phyloP scores from a whole-genome alignment of 768 basidiomycete species.

The Lactarius hengduanensis region DNA sequence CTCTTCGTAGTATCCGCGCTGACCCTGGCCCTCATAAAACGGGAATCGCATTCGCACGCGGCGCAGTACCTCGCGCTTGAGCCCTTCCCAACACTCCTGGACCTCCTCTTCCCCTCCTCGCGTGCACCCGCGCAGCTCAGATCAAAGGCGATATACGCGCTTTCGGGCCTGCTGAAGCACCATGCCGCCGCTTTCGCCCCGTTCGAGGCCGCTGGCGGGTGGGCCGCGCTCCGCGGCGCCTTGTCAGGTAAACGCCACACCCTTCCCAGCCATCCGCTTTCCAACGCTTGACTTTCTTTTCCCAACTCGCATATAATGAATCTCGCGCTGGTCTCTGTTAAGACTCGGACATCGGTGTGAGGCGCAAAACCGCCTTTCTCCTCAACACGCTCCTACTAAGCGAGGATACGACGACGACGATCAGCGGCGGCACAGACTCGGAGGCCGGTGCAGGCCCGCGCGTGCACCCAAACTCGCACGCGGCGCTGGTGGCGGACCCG shows the following conservation, averaged over 20 bases:
- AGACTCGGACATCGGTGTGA: conserved; percentile 79
- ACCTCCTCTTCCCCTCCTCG: conserved; percentile 55
- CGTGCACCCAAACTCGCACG: conserved; percentile 74
- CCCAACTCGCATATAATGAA: too few relatives aligned
- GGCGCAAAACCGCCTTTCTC: conserved; percentile 78
- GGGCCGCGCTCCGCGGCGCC: conserved; percentile 57
- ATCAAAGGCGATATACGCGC: conserved; percentile 78
- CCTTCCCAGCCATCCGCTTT: background rate
- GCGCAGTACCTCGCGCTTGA: conserved; percentile 59
- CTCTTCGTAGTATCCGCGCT: too few relatives aligned
- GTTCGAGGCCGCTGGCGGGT: conserved; percentile 57
- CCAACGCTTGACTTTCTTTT: background rate
- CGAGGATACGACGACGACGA: background rate
- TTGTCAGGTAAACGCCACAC: conserved; percentile 51
- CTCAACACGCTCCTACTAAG: conserved; percentile 63
- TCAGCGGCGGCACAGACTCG: conserved; percentile 24
- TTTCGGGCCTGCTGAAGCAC: conserved; percentile 80
- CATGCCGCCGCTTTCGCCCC: conserved; percentile 61
- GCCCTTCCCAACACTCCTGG: conserved; percentile 63
- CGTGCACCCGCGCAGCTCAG: conserved; percentile 51
- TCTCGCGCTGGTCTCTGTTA: too few relatives aligned
- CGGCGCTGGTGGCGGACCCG: conserved; percentile 58
- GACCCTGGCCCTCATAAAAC: too few relatives aligned
- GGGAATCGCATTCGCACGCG: too few relatives aligned
- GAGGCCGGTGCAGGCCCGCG: conserved; percentile 45